phyloP scores from a whole-genome alignment of 352 stramenopile species.

The Poterioochromonas sp. region DNA sequence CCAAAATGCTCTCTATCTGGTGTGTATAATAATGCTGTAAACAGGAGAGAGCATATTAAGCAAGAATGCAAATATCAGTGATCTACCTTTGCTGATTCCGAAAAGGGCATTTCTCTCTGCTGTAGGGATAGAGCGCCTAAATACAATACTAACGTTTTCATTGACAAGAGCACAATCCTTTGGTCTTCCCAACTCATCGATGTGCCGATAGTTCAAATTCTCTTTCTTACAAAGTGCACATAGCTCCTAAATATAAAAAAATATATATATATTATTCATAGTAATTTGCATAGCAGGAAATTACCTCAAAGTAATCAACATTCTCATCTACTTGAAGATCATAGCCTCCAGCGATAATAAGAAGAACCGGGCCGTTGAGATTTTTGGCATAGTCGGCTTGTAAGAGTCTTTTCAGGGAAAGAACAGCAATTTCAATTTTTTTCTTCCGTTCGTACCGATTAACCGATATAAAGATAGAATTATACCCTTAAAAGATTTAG shows the following conservation, averaged over 20 bases:
- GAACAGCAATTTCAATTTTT: conserved; percentile 75
- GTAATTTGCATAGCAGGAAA: neutral
- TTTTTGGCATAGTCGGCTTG: neutral
- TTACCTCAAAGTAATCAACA: conserved; percentile 61
- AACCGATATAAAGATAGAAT: neutral
- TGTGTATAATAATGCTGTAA: conserved; percentile 75
- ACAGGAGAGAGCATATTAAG: neutral
- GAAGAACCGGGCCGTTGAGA: conserved; percentile 46
- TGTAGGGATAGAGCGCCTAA: conserved; percentile 74
- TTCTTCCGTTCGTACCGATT: conserved; percentile 82
- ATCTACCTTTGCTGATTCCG: no score
- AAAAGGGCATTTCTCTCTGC: conserved; percentile 65
- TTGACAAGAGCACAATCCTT: conserved; percentile 39
- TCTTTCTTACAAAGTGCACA: neutral
- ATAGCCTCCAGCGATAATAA: conserved; percentile 89
- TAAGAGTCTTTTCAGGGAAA: conserved; percentile 56
- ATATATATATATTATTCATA: neutral
- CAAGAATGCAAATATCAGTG: no score
- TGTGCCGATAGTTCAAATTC: conserved; percentile 33
- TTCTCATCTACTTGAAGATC: conserved; percentile 88
- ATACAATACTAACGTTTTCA: conserved; percentile 60
- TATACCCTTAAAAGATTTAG: neutral
- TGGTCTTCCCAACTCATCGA: neutral
- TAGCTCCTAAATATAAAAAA: conserved; percentile 55
- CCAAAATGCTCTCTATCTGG: conserved; percentile 92